These are phyloP conservation scores for Diaporthe ampelina DNA, from an alignment of 2,329 filamentous ascomycete genomes.

Conservation along the genomic window DNA sequence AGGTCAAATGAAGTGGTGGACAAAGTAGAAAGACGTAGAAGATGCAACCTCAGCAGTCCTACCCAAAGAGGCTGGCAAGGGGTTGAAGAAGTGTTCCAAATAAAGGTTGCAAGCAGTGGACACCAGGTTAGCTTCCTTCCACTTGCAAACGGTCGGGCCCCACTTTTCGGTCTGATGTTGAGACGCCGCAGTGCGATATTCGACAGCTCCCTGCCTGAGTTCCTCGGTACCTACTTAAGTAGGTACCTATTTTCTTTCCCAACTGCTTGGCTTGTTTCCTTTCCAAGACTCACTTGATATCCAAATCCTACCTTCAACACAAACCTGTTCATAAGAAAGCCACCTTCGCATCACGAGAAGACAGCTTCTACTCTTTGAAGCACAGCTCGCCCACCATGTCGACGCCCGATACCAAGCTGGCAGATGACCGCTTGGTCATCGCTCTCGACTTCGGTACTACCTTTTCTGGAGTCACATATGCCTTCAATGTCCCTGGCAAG, in stretches of 20 bases:
- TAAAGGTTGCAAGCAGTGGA: not conserved
- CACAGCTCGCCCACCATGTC: not conserved
- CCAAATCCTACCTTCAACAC: not conserved
- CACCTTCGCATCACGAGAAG: not conserved
- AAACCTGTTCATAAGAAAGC: not conserved
- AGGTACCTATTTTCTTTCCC: not conserved
- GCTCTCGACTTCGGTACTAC: conserved; percentile 42
- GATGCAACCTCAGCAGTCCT: too few species aligned
- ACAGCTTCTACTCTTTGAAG: not conserved
- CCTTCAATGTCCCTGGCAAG: conserved; percentile 26
- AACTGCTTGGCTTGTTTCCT: not conserved
- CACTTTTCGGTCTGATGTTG: not conserved
- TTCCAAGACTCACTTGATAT: not conserved
- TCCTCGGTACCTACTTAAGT: too few species aligned
- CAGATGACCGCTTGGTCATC: conserved; percentile 40
- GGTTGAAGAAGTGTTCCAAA: not conserved
- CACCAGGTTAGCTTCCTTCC: not conserved
- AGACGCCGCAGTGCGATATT: not conserved
- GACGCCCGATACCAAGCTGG: not conserved
- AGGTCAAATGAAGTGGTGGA: not conserved
- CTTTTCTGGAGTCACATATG: conserved; percentile 47
- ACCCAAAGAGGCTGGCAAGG: too few species aligned
- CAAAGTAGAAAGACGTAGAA: not conserved
- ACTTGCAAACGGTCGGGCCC: not conserved
- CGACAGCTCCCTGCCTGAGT: not conserved